These are phyloP conservation scores for Podaxis rugospora DNA, from an alignment of 768 basidiomycete genomes.

Conservation along the genomic window DNA sequence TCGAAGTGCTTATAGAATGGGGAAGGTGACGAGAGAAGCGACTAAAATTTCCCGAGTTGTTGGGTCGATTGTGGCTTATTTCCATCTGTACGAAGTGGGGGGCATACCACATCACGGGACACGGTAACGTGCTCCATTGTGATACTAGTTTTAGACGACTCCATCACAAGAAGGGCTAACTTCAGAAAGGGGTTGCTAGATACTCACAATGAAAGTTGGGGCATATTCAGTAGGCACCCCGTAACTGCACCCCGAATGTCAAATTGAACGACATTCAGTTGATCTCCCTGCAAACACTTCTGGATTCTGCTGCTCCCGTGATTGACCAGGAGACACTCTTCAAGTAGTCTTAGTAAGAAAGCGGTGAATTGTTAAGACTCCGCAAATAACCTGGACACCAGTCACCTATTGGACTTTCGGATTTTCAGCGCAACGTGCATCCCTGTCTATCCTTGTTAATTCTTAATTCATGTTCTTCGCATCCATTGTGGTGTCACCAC, in stretches of 20 bases:
- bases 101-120: not conserved
- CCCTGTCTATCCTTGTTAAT: not conserved
- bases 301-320: not conserved
- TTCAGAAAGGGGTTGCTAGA: not conserved
- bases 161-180: not conserved
- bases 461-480: not conserved
- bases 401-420: not conserved
- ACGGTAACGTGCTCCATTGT: not conserved
- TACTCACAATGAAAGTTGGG: not conserved
- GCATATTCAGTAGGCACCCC: not conserved
- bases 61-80: not conserved
- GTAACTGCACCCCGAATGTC: not conserved
- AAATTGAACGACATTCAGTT: not conserved
- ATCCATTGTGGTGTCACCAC: not conserved
- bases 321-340: not conserved
- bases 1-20: not conserved
- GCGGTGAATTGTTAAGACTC: not conserved
- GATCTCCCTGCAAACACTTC: not conserved
- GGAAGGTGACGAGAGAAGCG: not conserved
- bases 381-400: slow-evolving; percentile 2
- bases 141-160: not conserved
- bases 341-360: not conserved
- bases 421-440: not conserved
- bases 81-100: not conserved
- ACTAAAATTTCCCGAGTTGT: not conserved